phyloP scores from a whole-genome alignment of 2,329 filamentous ascomycete genomes.

The Phyllosticta citriasiana region DNA sequence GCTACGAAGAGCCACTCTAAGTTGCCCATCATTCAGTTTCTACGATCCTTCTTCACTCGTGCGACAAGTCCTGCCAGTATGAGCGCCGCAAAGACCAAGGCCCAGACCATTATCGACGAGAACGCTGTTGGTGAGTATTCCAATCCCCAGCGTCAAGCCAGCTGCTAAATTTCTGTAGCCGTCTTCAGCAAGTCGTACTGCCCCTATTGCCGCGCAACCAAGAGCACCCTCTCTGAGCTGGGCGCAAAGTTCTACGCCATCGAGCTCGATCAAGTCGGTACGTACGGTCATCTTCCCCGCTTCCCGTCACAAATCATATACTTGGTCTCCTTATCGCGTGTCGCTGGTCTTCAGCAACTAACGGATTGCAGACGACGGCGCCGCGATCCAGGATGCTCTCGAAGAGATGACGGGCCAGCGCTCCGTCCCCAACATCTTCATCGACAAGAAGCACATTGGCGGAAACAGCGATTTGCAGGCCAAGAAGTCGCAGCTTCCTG shows the following conservation, averaged over 20 bases:
- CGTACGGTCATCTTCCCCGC: constrained; percentile 25
- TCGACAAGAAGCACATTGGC: constrained; percentile 81
- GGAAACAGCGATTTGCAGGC: constrained; percentile 84
- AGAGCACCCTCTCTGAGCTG: constrained; percentile 59
- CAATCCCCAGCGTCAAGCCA: background rate
- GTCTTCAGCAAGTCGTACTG: constrained; percentile 98
- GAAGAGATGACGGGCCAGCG: constrained; percentile 69
- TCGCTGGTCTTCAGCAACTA: constrained; percentile 54
- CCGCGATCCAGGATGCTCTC: constrained; percentile 74
- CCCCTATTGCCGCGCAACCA: constrained; percentile 78
- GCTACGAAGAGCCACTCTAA: constrained; percentile 44
- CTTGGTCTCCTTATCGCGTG: constrained; percentile 47
- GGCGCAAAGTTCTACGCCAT: constrained; percentile 64
- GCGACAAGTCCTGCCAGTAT: constrained; percentile 55
- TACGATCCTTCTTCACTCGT: constrained; percentile 62
- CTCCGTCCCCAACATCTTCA: constrained; percentile 94
- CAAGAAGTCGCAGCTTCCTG: constrained; percentile 53
- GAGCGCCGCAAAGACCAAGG: constrained; percentile 75
- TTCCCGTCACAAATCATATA: background rate
- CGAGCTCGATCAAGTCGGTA: constrained; percentile 80
- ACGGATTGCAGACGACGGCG: constrained; percentile 58
- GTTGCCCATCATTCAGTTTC: constrained; percentile 50
- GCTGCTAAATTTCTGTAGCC: constrained; percentile 38
- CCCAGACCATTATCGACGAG: constrained; percentile 76
- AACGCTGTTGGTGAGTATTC: constrained; percentile 66